Evolutionary conservation across 805 yeast genomes (phyloP), one percentile per base, ranked within the genome.

Genomic region (Zygosaccharomyces lentus): DNA sequence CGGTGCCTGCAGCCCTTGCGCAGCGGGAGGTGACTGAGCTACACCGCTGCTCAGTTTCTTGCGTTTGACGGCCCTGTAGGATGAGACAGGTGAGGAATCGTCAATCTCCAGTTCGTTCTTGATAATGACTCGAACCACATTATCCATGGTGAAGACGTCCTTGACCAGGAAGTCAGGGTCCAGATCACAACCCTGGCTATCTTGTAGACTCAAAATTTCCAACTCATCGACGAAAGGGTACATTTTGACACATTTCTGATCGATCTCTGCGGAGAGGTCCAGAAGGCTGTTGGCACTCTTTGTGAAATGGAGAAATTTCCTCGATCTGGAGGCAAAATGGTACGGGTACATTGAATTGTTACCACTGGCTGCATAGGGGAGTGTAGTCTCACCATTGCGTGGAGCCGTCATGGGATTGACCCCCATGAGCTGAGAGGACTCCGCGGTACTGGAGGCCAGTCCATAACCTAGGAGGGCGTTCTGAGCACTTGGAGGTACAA

Each of bases 81-180:
- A 19, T 6, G 67, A 55, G 7, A 49, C 56, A n/a, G 56, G 53
- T 10, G 50, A 44, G 9, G 51, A 40, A 2, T 50, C 48, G 12
- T 60, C 57, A 0, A 69, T 44, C 35, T 59, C 64, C 30, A 75
- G 47, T 25, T 76, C 79, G 36, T 66, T 60, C 24, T 64, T 64
- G 23, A 77, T 53, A 2, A 77, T 52, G 2, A 77, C 81, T 34
- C 75, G 64, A 7, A 79, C 74, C 4, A 72, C 64, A 47, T 72
- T 75, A 47, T 68, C 72, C 10, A 66, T 63, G 43, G 72, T 78
- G 56, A 87, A 84, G 5, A 85, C 81, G 54, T 84, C 87, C 8
- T 74, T 74, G 0, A 81, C 83, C 2, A 64, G 49, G 52, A 81
- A 86, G 49, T 85, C 95, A 0, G 90, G 90, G 62, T 87, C 96